These are phyloP conservation scores for maize (Zea mays) DNA, from an alignment of 176 grass and related monocot genomes.

Conservation along the genomic window Zm-B73-REFERENCE-NAM-5.0 NC_050103.1:166816001-166816500, in stretches of 20 bases:
- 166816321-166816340: not conserved
- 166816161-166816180: not conserved
- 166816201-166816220: not conserved
- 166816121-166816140: not conserved
- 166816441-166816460: not conserved
- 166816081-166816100: not conserved
- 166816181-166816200: not conserved
- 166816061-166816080: not conserved
- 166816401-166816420: not conserved
- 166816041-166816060: not conserved
- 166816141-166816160: not conserved
- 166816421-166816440: not conserved
- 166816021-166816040: not conserved
- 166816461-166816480: not conserved
- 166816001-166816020: not conserved
- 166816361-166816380: not conserved
- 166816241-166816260: not conserved
- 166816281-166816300: not conserved
- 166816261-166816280: not conserved
- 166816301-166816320: not conserved
- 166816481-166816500: not conserved
- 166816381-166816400: not conserved
- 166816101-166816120: not conserved
- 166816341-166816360: not conserved
- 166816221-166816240: not conserved